These are phyloP conservation scores for Angomonas deanei DNA, from an alignment of 208 protist genomes.

Conservation along the genomic window DNA sequence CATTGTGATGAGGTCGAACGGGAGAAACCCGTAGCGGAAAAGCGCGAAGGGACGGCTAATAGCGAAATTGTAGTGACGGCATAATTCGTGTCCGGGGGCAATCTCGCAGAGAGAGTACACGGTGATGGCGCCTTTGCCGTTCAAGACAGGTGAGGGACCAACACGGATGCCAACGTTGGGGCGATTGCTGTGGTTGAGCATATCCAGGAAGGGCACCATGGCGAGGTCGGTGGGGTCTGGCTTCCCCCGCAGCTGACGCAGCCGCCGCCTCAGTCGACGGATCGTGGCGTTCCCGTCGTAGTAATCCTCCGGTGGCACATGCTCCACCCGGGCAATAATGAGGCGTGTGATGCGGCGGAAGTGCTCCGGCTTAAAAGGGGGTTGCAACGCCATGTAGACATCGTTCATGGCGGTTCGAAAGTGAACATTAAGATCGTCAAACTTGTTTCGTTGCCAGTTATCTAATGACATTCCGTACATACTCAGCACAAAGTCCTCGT, in stretches of 20 bases:
- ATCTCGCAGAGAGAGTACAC: constrained; percentile 69
- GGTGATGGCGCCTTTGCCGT: constrained; percentile 61
- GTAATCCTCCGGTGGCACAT: constrained; percentile 62
- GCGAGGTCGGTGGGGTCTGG: constrained; percentile 48
- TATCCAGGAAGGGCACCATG: constrained; percentile 73
- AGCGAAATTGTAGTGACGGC: constrained; percentile 90
- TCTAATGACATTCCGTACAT: constrained; percentile 91
- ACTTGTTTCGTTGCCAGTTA: constrained; percentile 80
- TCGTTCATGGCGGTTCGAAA: constrained; percentile 57
- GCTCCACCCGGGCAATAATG: constrained; percentile 72
- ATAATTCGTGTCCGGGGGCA: constrained; percentile 73
- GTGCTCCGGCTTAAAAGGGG: constrained; percentile 72
- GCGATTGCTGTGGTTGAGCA: constrained; percentile 88
- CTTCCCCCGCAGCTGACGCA: constrained; percentile 25
- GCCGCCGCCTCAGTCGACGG: constrained; percentile 32
- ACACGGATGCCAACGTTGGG: constrained; percentile 73
- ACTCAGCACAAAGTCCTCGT: constrained; percentile 79
- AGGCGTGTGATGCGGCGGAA: constrained; percentile 79
- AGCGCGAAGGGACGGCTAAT: constrained; percentile 69
- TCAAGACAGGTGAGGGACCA: constrained; percentile 40
- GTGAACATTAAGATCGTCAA: constrained; percentile 76
- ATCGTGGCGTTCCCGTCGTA: constrained; percentile 37
- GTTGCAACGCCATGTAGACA: constrained; percentile 47
- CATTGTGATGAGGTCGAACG: constrained; percentile 88
- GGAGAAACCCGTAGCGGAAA: constrained; percentile 89